These are phyloP conservation scores for Psilocybe cubensis DNA, from an alignment of 768 basidiomycete species.

Conservation along the genomic window DNA sequence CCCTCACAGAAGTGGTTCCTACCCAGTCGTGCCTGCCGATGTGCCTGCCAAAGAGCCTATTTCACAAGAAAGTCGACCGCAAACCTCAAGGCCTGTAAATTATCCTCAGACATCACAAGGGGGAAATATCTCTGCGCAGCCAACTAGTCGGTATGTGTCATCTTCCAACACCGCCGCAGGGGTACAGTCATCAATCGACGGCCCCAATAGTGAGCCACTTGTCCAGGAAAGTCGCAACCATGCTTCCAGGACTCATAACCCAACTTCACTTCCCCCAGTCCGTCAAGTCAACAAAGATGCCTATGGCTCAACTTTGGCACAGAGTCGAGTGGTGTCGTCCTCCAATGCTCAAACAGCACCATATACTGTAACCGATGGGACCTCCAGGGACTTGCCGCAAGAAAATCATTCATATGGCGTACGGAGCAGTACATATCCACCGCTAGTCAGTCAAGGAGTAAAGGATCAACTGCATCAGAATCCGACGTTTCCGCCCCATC, in stretches of 20 bases:
- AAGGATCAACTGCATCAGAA: background rate
- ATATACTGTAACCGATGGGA: background rate
- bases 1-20: background rate
- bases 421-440: background rate
- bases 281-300: background rate
- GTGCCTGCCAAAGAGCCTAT: background rate
- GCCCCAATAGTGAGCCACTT: background rate
- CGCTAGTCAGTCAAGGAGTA: background rate
- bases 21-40: background rate
- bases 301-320: background rate
- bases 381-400: background rate
- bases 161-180: background rate
- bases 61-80: background rate
- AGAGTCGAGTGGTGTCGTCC: background rate
- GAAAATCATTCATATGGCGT: background rate
- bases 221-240: background rate
- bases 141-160: background rate
- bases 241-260: background rate
- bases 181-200: background rate
- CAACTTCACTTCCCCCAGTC: background rate
- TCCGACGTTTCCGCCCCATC: background rate
- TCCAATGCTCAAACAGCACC: background rate
- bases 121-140: background rate
- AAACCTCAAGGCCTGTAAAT: background rate
- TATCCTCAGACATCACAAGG: background rate